Evolutionary conservation across 805 yeast species (phyloP), one percentile per base, ranked within the genome.

Genomic region (Saitoella complicata): DNA sequence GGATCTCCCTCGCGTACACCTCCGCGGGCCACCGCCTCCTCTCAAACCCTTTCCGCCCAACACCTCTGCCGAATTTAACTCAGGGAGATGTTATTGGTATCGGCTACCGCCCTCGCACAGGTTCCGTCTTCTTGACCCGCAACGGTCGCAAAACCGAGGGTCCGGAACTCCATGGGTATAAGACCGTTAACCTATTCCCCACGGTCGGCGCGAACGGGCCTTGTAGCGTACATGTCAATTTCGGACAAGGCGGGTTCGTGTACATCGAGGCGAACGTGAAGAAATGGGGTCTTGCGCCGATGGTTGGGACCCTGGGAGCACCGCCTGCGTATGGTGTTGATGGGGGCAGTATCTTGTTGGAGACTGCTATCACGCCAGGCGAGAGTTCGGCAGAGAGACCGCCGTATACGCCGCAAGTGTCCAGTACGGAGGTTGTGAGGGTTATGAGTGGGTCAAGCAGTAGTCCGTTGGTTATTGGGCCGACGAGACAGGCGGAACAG

Each of bases 271-370:
- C 84, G 1, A 85, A 86, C 57, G 94, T 87, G 36, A 86, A 86
- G 58, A 85, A 82, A 58, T 86, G 95, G 95, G 94, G 95, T 5
- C 79, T 80, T 55, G 95, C 94, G n/a, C 88, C 91, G 2, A 69
- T 80, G 37, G 82, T 79, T 52, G 98, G 97, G 1, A 73, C 71
- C 41, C 80, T 86, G 47, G 80, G 93, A 3, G 94, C 97, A 5
- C 95, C 97, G 2, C 98, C 98, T 1, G 79, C 91, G 7, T 88
- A 88, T 62, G 82, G 83, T 41, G 75, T 78, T 46, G 86, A 78
- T 55, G 76, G 74, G 39, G 77, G 77, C 40, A 95, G 87, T 58
- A 75, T 86, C 4, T 61, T 88, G 44, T 63, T 88, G 31, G 95
- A 81, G 36, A 10, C 36, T 3, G 36, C 36, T 33, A 33, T 4